These are phyloP conservation scores for Aspergillus terreus DNA, from an alignment of 2,329 filamentous ascomycete genomes.

Conservation along the genomic window DNA sequence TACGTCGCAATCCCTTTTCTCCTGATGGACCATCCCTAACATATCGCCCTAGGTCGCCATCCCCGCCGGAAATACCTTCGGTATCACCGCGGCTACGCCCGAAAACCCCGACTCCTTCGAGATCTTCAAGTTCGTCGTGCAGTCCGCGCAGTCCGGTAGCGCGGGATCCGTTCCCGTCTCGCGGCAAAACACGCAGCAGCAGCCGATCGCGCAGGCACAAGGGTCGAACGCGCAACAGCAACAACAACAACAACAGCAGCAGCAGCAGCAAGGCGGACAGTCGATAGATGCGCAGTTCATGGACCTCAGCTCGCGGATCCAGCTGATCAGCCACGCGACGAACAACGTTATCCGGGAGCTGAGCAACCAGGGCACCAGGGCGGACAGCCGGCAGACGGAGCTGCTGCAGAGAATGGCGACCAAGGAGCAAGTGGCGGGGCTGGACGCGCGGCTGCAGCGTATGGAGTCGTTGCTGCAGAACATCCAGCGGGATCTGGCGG, in stretches of 20 bases:
- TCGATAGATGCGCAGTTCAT: conserved; percentile 62
- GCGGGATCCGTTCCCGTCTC: conserved; percentile 11
- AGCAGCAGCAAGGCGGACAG: conserved; percentile 21
- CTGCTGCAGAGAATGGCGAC: conserved; percentile 37
- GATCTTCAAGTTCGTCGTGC: conserved; percentile 78
- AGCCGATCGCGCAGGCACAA: conserved; percentile 18
- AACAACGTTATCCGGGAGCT: conserved; percentile 51
- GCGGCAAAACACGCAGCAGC: conserved; percentile 10
- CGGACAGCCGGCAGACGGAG: conserved; percentile 54
- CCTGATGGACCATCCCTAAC: not conserved
- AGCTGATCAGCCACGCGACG: conserved; percentile 57
- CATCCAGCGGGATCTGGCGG: conserved; percentile 53
- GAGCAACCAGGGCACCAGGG: conserved; percentile 50
- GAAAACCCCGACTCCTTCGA: conserved; percentile 95
- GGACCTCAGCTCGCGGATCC: conserved; percentile 81
- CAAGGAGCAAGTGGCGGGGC: conserved; percentile 34
- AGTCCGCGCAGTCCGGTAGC: conserved; percentile 41
- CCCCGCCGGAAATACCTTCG: conserved; percentile 77
- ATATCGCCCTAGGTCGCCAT: conserved; percentile 58
- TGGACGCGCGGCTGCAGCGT: conserved; percentile 49
- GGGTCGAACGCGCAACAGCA: conserved; percentile 5
- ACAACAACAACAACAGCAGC: conserved; percentile 17
- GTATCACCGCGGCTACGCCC: conserved; percentile 80
- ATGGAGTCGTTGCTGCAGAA: conserved; percentile 51
- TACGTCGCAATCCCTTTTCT: conserved; percentile 18